phyloP scores from a whole-genome alignment of 2,329 filamentous ascomycete genomes.

The Pseudonectria foliicola region DNA sequence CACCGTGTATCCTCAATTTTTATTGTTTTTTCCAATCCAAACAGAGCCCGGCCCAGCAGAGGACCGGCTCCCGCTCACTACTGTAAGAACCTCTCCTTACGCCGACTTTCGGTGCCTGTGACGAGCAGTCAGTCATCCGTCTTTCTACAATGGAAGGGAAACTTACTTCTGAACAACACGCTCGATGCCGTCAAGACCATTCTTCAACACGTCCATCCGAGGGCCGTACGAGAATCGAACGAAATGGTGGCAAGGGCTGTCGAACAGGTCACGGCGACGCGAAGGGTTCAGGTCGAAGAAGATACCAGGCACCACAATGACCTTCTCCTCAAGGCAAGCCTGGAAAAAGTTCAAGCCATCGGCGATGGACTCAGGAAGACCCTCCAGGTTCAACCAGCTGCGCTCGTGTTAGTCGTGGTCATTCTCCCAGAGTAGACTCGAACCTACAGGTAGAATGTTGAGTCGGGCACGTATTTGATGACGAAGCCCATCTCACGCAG shows the following conservation, averaged over 20 bases:
- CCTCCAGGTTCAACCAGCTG: conserved; percentile 53
- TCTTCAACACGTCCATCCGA: conserved; percentile 69
- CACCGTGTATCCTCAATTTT: too few relatives aligned
- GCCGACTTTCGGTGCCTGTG: conserved; percentile 16
- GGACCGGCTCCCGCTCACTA: too few relatives aligned
- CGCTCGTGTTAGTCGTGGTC: conserved; percentile 3
- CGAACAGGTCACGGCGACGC: conserved; percentile 82
- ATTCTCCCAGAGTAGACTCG: neutral
- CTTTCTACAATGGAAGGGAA: neutral
- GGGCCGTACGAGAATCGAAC: conserved; percentile 81
- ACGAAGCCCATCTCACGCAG: conserved; percentile 81
- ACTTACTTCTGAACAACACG: conserved; percentile 66
- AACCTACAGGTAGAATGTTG: conserved; percentile 83
- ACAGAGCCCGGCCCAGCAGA: neutral
- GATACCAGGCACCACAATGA: conserved; percentile 93
- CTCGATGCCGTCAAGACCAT: conserved; percentile 79
- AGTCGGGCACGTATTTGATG: conserved; percentile 77
- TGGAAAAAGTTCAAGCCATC: conserved; percentile 97
- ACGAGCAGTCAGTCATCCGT: conserved; percentile 5
- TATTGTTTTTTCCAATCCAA: too few relatives aligned
- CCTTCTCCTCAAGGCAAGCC: conserved; percentile 85
- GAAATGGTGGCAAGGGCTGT: conserved; percentile 90
- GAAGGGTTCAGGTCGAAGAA: conserved; percentile 96
- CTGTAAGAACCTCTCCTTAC: neutral
- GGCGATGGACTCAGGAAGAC: conserved; percentile 71